Conservation (phyloP, 2,329 filamentous ascomycete genomes). For the Bipolaris cookei region DNA sequence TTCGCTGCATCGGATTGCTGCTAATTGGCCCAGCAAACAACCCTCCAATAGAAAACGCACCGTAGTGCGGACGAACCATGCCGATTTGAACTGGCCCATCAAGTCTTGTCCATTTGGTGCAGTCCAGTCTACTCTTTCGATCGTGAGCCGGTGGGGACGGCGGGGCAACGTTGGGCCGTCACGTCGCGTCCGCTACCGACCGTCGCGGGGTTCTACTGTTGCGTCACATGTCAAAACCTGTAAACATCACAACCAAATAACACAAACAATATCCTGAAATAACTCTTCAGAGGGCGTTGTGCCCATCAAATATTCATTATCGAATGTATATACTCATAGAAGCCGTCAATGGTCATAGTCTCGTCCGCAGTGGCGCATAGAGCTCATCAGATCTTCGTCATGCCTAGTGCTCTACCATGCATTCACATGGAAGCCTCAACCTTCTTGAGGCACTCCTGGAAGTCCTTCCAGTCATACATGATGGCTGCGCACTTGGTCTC, state of each 20-base stretch:
- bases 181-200: constrained; percentile 5
- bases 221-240: constrained; percentile 12
- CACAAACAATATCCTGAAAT: background rate
- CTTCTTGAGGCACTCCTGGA: constrained; percentile 57
- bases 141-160: constrained; percentile 8
- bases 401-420: constrained; percentile 6
- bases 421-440: constrained; percentile 52
- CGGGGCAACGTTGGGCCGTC: constrained; percentile 13
- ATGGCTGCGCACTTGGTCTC: constrained; percentile 56
- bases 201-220: constrained; percentile 10
- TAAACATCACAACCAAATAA: constrained; percentile 3
- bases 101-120: constrained; percentile 1
- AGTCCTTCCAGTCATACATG: constrained; percentile 62
- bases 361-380: constrained; percentile 18
- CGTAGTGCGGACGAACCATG: background rate
- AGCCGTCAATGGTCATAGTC: constrained; percentile 30
- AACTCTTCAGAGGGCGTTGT: background rate
- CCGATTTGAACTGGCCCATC: background rate
- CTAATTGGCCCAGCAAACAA: background rate
- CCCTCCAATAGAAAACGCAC: background rate
- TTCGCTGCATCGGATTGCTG: background rate
- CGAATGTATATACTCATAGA: constrained; percentile 17
- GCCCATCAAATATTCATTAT: constrained; percentile 14
- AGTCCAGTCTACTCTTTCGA: constrained; percentile 5
- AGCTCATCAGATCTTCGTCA: constrained; percentile 22